Evolutionary conservation across 495 filamentous ascomycete species (phyloP), one percentile per base, ranked within the genome.

Genomic region (Hypoxylon crocopeplum): DNA sequence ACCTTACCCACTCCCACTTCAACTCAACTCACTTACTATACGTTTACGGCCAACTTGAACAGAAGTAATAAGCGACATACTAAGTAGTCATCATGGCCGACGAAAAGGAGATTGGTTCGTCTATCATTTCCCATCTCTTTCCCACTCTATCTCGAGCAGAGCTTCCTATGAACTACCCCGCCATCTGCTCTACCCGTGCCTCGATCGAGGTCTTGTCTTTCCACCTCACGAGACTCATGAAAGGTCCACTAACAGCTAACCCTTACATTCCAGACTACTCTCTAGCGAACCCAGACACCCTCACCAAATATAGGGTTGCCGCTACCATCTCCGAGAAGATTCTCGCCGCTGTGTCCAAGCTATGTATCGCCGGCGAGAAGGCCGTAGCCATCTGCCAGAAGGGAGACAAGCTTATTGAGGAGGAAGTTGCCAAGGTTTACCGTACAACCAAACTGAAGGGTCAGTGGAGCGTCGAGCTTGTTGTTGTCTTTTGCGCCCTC

Each of bases 391-490:
- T 98, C 73, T 98, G 94, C 80, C 86, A 97, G 80, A 85, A 91
- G 76, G 94, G 94, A 69, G 94, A 98, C 81, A 87, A 91, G 81
- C 82, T 98, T 42, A 84, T 98, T 57, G 92, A 93, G 20, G 94
- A 96, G 68, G 94, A 98, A 71, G 82, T 95, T 49, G 74, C 85
- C 61, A 98, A 98, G 79, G 93, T 98, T 64, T 98, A 94, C 83
- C 93, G 96, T 75, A 93, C 92, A 76, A 98, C 97, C 81, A 97
- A 96, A 79, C 89, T 97, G 60, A 98, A 98, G 81, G 93, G 91
- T 92, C 67, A 45, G 73, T 69, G 13, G 1, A 8, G 32, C 13
- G 51, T 59, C 20, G 16, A 21, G 13, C 12, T 25, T 7, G 40
- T 19, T 56, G 13, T 40, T 13, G 45, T 19, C 36, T 40, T 45